These are phyloP conservation scores for Dissophora globulifera DNA, from an alignment of 192 early-diverging fungal species.

Conservation along the genomic window DNA sequence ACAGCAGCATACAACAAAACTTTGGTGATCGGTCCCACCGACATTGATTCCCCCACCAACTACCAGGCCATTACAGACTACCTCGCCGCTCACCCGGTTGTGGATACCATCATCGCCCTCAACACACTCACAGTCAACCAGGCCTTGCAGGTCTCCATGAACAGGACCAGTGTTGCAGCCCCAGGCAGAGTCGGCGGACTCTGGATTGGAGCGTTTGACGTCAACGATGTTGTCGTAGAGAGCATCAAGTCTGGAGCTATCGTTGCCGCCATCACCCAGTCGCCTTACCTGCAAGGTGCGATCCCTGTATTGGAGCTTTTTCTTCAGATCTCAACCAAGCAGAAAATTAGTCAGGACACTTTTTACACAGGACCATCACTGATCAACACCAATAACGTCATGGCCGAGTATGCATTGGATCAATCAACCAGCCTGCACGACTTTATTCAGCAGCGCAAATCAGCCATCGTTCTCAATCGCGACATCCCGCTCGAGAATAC, in stretches of 20 bases:
- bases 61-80: not conserved
- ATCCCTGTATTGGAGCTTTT: conserved; percentile 35
- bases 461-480: conserved; percentile 27
- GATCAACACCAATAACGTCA: conserved; percentile 18
- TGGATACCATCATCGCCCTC: conserved; percentile 25
- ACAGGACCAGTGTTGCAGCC: not conserved
- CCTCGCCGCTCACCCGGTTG: not conserved
- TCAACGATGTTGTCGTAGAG: conserved; percentile 1
- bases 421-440: not conserved
- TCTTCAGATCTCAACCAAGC: conserved; percentile 22
- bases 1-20: conserved; percentile 13
- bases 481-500: conserved; percentile 19
- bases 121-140: not conserved
- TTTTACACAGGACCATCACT: conserved; percentile 33
- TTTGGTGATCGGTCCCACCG: not conserved
- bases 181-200: conserved; percentile 20
- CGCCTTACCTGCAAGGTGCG: conserved; percentile 42
- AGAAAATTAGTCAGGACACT: conserved; percentile 4
- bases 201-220: conserved; percentile 44
- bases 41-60: not conserved
- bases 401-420: conserved; percentile 12
- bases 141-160: conserved; percentile 7
- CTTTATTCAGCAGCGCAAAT: conserved; percentile 20
- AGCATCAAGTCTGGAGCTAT: conserved; percentile 21
- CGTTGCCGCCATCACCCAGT: conserved; percentile 20